Base-by-base conservation (phyloP, 164 flowering plant genomes). In the Magnolia changhungtana region DNA sequence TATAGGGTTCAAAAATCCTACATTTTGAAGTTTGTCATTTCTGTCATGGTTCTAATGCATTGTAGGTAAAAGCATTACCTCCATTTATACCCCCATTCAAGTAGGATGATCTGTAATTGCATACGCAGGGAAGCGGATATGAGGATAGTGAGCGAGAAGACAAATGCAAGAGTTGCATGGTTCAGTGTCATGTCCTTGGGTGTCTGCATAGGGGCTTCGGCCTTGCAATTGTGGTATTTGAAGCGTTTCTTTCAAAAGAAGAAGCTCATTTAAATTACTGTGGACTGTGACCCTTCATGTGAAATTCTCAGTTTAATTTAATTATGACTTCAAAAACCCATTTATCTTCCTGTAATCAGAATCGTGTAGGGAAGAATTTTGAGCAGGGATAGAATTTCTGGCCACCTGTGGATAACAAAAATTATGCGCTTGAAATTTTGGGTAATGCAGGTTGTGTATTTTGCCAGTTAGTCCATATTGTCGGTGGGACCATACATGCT, bases 201-300 rank as follows among this genome's bases (percentile, higher is more conserved):
- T n/a, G 80, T 93, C 71, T 94, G 99, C 89, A 91, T 92, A 72
- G 81, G 63, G 3, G 96, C 78, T 69, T 89, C 99, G 1, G 78
- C 59, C 73, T 23, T 91, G 76, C 99, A 95, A 80, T 37, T 92
- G 69, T 88, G 85, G 90, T 83, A 89, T 82, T 82, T 95, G 88
- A 92, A 89, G 91, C 86, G 83, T n/a, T 95, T 78, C 83, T 95
- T 95, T 78, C 89, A 82, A 67, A 93, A 93, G 92, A 95, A 93
- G 86, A 95, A 92, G 85, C 97, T 95, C 49, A 93, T 95, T 49
- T 95, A 88, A 78, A 16, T 59, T 1, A 29, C 75, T 6, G 19
- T 59, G 31, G 8, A 13, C 50, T 27, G 14, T 27, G 51, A 18
- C 58, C 67, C 61, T 55, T 9, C 16, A 55, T 55, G 61, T 55